Evolutionary conservation across 2,329 filamentous ascomycete genomes (phyloP).

Genomic region (Dendryphion nanum): DNA sequence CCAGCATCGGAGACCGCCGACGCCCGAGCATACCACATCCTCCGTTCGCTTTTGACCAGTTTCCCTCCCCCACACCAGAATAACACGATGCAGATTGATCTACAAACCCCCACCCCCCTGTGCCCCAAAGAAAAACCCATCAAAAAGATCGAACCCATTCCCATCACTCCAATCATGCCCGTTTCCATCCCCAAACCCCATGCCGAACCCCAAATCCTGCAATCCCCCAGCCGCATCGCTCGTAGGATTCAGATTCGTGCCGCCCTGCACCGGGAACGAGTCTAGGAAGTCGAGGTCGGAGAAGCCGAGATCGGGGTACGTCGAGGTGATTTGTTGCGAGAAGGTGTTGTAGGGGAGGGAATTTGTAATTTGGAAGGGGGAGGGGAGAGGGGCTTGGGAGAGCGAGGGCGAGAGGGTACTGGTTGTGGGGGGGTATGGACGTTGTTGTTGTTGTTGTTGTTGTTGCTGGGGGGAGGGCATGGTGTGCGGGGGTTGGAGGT

Average conservation of each 20-base stretch:
- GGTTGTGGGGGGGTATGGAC: constrained; percentile 4
- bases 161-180: constrained; percentile 58
- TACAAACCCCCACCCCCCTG: constrained; percentile 3
- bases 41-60: no score
- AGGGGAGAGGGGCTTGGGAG: constrained; percentile 15
- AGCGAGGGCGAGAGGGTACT: constrained; percentile 18
- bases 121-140: constrained; percentile 69
- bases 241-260: constrained; percentile 36
- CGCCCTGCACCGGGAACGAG: constrained; percentile 40
- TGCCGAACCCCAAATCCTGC: constrained; percentile 60
- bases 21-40: no score
- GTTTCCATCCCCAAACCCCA: constrained; percentile 45
- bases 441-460: constrained; percentile 12
- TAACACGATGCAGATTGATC: no score
- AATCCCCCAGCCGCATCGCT: constrained; percentile 48
- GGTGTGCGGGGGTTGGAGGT: constrained; percentile 6
- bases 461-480: constrained; percentile 16
- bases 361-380: constrained; percentile 29
- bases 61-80: no score
- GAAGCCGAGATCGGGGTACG: constrained; percentile 37
- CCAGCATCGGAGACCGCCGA: no score
- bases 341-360: constrained; percentile 31
- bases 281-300: constrained; percentile 57
- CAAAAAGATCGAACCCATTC: constrained; percentile 55
- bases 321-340: constrained; percentile 21